Evolutionary conservation across 1,284 basidiomycete species (phyloP).

Genomic region (Microbotryum lychnidis-dioicae): DNA sequence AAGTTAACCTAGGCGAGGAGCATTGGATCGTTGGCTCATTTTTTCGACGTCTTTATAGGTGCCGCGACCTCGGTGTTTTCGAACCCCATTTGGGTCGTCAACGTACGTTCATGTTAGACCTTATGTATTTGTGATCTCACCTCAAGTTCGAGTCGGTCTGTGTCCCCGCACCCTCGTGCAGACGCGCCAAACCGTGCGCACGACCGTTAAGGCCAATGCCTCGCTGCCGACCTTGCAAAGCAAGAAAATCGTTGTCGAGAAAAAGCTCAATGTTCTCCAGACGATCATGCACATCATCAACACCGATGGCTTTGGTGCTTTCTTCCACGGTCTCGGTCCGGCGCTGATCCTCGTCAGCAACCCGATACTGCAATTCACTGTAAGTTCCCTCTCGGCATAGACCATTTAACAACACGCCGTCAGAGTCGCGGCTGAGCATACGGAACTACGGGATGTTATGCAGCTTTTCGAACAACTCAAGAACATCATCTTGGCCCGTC

Average conservation of each 20-base stretch:
- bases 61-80: conserved; percentile 81
- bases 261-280: conserved; percentile 46
- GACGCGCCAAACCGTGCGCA: conserved; percentile 61
- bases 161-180: background rate
- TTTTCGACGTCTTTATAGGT: conserved; percentile 46
- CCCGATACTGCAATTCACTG: conserved; percentile 63
- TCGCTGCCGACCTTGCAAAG: conserved; percentile 7
- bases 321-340: conserved; percentile 94
- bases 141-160: background rate
- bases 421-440: conserved; percentile 39
- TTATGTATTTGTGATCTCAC: background rate
- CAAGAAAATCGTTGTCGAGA: conserved; percentile 27
- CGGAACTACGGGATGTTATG: conserved; percentile 53
- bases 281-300: conserved; percentile 65
- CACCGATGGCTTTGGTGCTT: conserved; percentile 67
- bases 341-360: conserved; percentile 90
- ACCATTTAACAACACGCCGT: background rate
- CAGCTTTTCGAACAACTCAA: conserved; percentile 69
- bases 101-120: conserved; percentile 19
- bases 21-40: background rate
- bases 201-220: conserved; percentile 27
- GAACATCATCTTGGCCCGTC: conserved; percentile 58
- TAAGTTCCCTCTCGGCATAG: conserved; percentile 22
- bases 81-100: conserved; percentile 76
- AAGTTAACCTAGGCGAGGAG: conserved; percentile 15